These are phyloP conservation scores for Mycena leptocephala DNA, from an alignment of 768 basidiomycete species.

Conservation along the genomic window DNA sequence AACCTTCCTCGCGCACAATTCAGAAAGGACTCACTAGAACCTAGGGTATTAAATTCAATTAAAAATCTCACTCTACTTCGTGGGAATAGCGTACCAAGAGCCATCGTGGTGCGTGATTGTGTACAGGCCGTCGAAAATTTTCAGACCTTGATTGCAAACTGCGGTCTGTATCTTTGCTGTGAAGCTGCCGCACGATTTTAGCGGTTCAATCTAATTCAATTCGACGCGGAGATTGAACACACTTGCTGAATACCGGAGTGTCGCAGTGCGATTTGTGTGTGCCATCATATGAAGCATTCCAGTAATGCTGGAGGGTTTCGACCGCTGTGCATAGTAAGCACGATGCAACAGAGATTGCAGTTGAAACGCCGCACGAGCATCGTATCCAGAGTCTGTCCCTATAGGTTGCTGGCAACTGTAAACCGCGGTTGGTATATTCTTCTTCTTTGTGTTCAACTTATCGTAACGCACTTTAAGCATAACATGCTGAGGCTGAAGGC, in stretches of 20 bases:
- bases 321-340: not conserved
- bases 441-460: not conserved
- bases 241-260: not conserved
- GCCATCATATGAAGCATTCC: conserved; percentile 1
- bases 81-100: conserved; percentile 31
- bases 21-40: conserved; percentile 7
- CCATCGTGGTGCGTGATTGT: conserved; percentile 35
- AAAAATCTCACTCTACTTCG: not conserved
- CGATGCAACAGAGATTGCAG: not conserved
- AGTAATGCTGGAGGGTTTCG: not conserved
- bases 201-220: not conserved
- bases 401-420: conserved; percentile 10
- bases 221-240: not conserved
- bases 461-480: conserved; percentile 45
- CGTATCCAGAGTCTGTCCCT: not conserved
- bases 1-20: not conserved
- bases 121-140: conserved; percentile 38
- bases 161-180: conserved; percentile 36
- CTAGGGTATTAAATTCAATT: not conserved
- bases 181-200: not conserved
- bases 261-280: not conserved
- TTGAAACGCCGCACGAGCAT: conserved; percentile 1
- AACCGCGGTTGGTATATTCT: not conserved
- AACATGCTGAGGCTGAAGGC: conserved; percentile 45
- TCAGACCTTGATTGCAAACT: conserved; percentile 41